These are phyloP conservation scores for Chlorella sp. DNA, from an alignment of 139 green algal genomes.

Conservation along the genomic window DNA sequence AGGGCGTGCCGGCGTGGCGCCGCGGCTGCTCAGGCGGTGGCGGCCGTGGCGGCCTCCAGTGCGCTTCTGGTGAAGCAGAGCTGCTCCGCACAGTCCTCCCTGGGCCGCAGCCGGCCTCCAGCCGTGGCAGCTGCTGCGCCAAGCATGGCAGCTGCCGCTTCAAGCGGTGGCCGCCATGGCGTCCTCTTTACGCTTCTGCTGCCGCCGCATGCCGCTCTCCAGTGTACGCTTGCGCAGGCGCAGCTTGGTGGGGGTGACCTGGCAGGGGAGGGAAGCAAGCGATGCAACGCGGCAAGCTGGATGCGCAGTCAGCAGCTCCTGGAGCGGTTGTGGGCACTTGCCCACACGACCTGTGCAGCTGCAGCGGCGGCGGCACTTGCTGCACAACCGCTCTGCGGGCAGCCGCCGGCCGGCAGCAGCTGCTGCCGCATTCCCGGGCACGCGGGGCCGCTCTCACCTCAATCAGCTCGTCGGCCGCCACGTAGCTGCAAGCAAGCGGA, in stretches of 20 bases:
- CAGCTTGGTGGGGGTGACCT: slow-evolving; percentile 63
- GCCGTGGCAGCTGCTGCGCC: too few species aligned
- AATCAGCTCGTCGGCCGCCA: slow-evolving; percentile 87
- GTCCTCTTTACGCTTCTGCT: slow-evolving; percentile 10
- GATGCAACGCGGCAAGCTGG: too few species aligned
- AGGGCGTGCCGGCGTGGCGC: too few species aligned
- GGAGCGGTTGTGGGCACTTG: too few species aligned
- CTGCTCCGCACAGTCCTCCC: too few species aligned
- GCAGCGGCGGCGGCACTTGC: too few species aligned
- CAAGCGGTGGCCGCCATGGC: background rate
- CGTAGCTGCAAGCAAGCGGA: slow-evolving; percentile 59
- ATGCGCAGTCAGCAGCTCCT: too few species aligned
- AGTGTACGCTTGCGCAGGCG: slow-evolving; percentile 73
- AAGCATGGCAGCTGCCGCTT: too few species aligned
- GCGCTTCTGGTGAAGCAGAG: slow-evolving; percentile 12
- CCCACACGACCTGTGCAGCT: too few species aligned
- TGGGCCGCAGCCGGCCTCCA: too few species aligned
- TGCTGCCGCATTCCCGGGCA: background rate
- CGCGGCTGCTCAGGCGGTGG: too few species aligned
- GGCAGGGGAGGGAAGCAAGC: background rate
- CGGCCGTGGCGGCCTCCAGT: background rate
- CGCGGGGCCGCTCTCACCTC: slow-evolving; percentile 62
- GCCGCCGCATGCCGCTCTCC: slow-evolving; percentile 14
- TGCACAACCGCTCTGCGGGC: background rate
- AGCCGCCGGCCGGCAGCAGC: background rate